phyloP scores from a whole-genome alignment of 2,329 filamentous ascomycete genomes.

The Ascomycota sp. region DNA sequence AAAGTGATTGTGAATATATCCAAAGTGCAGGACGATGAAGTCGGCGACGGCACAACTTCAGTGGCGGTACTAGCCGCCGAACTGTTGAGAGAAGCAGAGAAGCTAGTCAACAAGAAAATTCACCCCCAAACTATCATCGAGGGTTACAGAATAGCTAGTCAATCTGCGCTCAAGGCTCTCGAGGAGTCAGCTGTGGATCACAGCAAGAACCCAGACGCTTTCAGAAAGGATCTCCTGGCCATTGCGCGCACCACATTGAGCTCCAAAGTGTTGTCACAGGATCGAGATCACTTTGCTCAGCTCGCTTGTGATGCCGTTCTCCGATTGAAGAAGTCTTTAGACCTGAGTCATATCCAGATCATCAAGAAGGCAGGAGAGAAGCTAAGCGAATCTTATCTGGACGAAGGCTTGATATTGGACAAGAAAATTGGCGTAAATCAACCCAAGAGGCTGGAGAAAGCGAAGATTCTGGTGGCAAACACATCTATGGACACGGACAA shows the following conservation, averaged over 20 bases:
- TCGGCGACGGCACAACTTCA: slow-evolving; percentile 95
- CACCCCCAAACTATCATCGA: slow-evolving; percentile 99
- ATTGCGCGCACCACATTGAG: slow-evolving; percentile 92
- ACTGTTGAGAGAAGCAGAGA: slow-evolving; percentile 86
- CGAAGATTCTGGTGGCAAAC: slow-evolving; percentile 94
- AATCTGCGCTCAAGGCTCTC: slow-evolving; percentile 66
- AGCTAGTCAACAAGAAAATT: slow-evolving; percentile 94
- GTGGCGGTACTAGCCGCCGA: slow-evolving; percentile 90
- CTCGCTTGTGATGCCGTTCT: slow-evolving; percentile 84
- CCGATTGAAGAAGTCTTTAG: slow-evolving; percentile 71
- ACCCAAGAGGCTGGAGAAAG: slow-evolving; percentile 90
- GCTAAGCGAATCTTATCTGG: slow-evolving; percentile 89
- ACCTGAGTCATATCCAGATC: slow-evolving; percentile 94
- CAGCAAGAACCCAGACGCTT: slow-evolving; percentile 62
- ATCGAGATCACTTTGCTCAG: slow-evolving; percentile 76
- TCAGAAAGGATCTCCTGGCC: slow-evolving; percentile 72
- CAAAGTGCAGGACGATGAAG: slow-evolving; percentile 97
- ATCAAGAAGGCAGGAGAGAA: slow-evolving; percentile 99
- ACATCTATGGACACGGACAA: slow-evolving; percentile 99
- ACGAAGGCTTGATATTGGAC: slow-evolving; percentile 95
- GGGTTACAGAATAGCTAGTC: slow-evolving; percentile 91
- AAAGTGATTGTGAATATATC: slow-evolving; percentile 99
- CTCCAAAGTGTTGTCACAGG: slow-evolving; percentile 90
- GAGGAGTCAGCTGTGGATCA: slow-evolving; percentile 76
- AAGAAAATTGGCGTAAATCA: slow-evolving; percentile 99